Evolutionary conservation across 2,329 filamentous ascomycete genomes (phyloP).

Genomic region (Thelonectria blattea): DNA sequence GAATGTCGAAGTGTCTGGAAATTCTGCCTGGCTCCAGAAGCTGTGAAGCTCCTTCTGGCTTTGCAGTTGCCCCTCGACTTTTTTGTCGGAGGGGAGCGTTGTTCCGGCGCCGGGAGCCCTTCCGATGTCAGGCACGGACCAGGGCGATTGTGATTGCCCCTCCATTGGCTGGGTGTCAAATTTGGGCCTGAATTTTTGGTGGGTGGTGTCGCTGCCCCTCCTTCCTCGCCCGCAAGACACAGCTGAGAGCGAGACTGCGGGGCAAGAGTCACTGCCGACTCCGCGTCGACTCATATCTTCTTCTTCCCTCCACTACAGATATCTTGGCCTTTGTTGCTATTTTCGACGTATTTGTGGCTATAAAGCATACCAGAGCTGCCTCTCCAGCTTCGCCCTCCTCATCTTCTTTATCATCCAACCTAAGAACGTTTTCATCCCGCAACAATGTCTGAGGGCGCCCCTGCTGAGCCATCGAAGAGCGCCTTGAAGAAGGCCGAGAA

Average conservation of each 20-base stretch:
- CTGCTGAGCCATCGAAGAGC: conserved; percentile 60
- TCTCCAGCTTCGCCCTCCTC: conserved; percentile 2
- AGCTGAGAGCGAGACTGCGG: conserved; percentile 35
- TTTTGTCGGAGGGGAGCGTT: conserved; percentile 38
- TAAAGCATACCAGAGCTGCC: conserved; percentile 20
- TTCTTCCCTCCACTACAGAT: conserved; percentile 24
- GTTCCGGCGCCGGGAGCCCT: conserved; percentile 34
- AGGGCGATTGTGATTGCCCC: conserved; percentile 14
- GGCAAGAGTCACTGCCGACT: conserved; percentile 36
- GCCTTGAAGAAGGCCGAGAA: conserved; percentile 71
- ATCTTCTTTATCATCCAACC: conserved; percentile 5
- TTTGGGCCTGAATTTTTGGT: conserved; percentile 37
- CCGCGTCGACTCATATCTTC: conserved; percentile 37
- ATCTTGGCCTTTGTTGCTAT: conserved; percentile 22
- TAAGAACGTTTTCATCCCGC: conserved; percentile 22
- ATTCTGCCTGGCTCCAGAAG: conserved; percentile 41
- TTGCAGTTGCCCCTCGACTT: conserved; percentile 34
- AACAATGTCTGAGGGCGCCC: conserved; percentile 43
- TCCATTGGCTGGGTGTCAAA: conserved; percentile 33
- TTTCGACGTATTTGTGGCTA: conserved; percentile 24
- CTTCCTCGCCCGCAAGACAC: conserved; percentile 20
- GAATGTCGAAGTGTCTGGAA: conserved; percentile 37
- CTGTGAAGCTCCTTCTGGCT: conserved; percentile 36
- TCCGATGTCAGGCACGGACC: conserved; percentile 29
- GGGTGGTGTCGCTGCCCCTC: conserved; percentile 36